Evolutionary conservation across 257 asterid genomes (phyloP), one percentile per base, ranked within the genome.

Genomic region (Apocynum venetum): DNA sequence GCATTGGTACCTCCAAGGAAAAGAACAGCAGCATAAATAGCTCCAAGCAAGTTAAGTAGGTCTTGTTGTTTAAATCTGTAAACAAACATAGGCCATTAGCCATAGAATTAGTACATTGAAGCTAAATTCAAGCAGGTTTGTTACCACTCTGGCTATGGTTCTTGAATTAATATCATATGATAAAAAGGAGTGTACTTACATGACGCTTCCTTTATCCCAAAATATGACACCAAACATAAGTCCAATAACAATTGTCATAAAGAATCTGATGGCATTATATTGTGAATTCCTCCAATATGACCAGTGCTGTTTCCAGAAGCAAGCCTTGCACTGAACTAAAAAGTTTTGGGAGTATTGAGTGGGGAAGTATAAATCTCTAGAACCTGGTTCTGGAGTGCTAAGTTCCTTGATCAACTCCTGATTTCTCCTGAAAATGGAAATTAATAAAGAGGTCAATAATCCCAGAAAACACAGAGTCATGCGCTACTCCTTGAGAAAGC

Each of bases 1-100:
- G 97, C 90, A 80, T 93, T 93, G 63, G 96, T 80, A 52, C 89
- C 97, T 70, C 97, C 97, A 68, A 92, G 84, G 89, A 92, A 92
- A 74, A 92, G 89, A 44, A 92, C 89, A 71, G 97, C 96, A 71
- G 97, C 82, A 86, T 89, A 93, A 38, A 83, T 89, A 8, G 97
- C 97, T 82, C 97, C 97, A n/a, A 93, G 84, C 38, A 93, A 84
- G 83, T 91, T 93, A 14, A 84, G 79, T 87, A 93, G 81, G 81
- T 91, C 97, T 83, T 92, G 96, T 64, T 93, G 97, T 71, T 76
- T 82, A 59, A 36, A 0, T 70, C 97, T 92, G 92, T 86, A 55
- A 70, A 44, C 41, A 80, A 12, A 35, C 10, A 2, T 15, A 43
- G 19, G 4, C 5, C 44, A 31, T 49, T 20, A 17, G 14, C 64